Percentiles rank a stretch among this genome's conserved stretches.
Conservation (phyloP, 2,329 filamentous ascomycete species). For the Apiospora saccharicola region DNA sequence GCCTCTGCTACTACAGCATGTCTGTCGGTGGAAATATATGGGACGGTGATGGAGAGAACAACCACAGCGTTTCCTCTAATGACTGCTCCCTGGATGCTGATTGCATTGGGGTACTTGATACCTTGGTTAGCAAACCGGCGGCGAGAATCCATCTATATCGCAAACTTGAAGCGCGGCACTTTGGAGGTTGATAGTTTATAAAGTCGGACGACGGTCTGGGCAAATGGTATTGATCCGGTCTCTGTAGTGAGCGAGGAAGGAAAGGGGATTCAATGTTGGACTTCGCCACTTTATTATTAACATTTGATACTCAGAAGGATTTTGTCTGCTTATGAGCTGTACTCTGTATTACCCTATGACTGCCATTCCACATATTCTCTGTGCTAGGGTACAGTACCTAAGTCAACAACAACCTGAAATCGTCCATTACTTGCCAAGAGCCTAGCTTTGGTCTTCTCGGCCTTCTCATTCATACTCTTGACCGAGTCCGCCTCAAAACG, state of each 20-base stretch:
- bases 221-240: too few species aligned
- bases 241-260: too few species aligned
- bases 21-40: background rate
- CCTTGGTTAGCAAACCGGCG: background rate
- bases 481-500: background rate
- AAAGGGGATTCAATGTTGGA: too few species aligned
- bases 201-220: too few species aligned
- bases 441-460: background rate
- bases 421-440: background rate
- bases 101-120: background rate
- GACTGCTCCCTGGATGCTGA: background rate
- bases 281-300: too few species aligned
- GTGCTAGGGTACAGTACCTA: too few species aligned
- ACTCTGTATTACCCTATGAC: too few species aligned
- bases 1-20: background rate
- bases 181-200: too few species aligned
- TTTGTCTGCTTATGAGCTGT: too few species aligned
- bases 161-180: background rate
- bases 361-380: too few species aligned
- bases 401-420: background rate
- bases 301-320: too few species aligned
- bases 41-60: too few species aligned
- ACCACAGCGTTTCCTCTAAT: background rate
- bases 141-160: background rate
- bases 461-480: background rate